Percentiles rank a stretch among this genome's conserved stretches.
Conservation (phyloP, 2,329 filamentous ascomycete genomes). For the Elsinoe necatrix region DNA sequence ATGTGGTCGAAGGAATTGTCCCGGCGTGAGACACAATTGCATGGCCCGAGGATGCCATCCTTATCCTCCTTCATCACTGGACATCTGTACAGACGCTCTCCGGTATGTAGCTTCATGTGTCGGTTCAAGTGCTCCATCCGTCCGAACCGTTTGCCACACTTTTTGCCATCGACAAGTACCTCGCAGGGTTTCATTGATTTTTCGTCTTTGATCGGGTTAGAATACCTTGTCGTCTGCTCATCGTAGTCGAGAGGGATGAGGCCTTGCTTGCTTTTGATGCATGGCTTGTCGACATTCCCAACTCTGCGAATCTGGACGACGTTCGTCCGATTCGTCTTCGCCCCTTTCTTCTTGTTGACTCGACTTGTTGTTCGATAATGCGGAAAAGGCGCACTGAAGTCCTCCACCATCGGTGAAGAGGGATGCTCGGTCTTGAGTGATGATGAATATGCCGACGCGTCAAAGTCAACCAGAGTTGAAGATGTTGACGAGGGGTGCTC, state of each 20-base stretch:
- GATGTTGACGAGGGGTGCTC: neutral
- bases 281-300: neutral
- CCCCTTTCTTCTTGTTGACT: neutral
- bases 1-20: slow-evolving; percentile 2
- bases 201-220: neutral
- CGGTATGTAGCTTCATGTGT: neutral
- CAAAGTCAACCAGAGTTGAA: neutral
- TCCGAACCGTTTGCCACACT: neutral
- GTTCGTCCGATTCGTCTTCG: neutral
- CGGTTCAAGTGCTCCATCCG: slow-evolving; percentile 5
- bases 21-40: neutral
- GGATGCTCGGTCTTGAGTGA: neutral
- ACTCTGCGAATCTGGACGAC: neutral
- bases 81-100: neutral
- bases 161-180: neutral
- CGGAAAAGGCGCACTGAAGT: slow-evolving; percentile 1
- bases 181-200: neutral
- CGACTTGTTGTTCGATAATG: neutral
- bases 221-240: neutral
- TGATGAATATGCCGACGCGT: neutral
- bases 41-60: neutral
- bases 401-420: neutral
- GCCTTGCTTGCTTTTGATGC: neutral
- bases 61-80: neutral
- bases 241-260: neutral